Conservation (phyloP, 73 alveolate genomes). For the Paramecium caudatum region DNA sequence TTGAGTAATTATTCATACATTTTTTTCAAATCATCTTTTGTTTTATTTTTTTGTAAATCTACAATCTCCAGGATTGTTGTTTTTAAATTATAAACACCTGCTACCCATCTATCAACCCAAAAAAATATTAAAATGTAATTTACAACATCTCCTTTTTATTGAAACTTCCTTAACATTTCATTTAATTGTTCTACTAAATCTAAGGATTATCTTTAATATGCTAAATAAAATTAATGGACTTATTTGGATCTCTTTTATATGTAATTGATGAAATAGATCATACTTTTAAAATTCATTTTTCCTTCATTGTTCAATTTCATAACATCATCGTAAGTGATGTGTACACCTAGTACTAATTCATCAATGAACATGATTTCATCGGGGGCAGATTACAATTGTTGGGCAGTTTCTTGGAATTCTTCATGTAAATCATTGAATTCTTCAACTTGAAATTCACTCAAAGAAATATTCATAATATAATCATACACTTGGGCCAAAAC, state of each 20-base stretch:
- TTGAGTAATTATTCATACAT: not conserved
- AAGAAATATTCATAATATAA: constrained; percentile 51
- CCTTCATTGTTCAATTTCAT: constrained; percentile 47
- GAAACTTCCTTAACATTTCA: not conserved
- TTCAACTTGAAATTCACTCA: constrained; percentile 28
- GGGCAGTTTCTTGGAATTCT: not conserved
- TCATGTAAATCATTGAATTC: constrained; percentile 38
- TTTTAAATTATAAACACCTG: constrained; percentile 48
- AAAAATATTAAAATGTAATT: not conserved
- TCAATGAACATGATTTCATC: constrained; percentile 31
- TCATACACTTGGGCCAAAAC: constrained; percentile 68
- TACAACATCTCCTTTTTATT: constrained; percentile 42
- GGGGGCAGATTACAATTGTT: not conserved
- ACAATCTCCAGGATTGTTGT: constrained; percentile 43
- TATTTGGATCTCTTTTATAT: not conserved
- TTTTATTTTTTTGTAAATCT: constrained; percentile 51
- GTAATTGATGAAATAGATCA: constrained; percentile 48
- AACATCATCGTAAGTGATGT: constrained; percentile 42
- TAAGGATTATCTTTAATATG: not conserved
- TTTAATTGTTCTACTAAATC: constrained; percentile 35
- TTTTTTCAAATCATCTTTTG: constrained; percentile 47
- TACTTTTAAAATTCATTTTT: constrained; percentile 3
- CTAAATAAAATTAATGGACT: not conserved
- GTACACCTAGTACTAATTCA: not conserved
- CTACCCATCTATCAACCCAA: constrained; percentile 67